Evolutionary conservation across 2,329 filamentous ascomycete species (phyloP), one percentile per base, ranked within the genome.

Genomic region (Stagonosporopsis vannaccii): DNA sequence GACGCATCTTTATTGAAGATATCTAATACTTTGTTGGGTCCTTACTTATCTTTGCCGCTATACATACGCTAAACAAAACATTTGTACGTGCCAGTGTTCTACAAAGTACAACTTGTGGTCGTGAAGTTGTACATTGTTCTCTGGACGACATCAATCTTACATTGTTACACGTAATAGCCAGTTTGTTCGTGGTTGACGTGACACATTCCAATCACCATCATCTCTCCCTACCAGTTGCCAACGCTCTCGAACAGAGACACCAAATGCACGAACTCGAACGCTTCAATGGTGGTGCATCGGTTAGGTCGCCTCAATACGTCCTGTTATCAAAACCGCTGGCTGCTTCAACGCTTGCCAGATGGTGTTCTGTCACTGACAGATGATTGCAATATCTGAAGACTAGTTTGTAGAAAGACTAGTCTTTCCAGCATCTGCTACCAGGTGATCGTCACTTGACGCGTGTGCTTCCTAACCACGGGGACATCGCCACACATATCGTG

Each of bases 181-280:
- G 44, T 6, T 23, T 5, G 23, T 41, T 30, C 37, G n/a, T 47
- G 25, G 23, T 47, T 51, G 17, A 47, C n/a, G 53, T 56, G 15
- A n/a, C 20, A 51, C 53, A 56, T 51, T 56, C 53, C 53, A 47
- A 51, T 47, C 42, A 56, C 23, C 17, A 25, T 43, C 48, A 48
- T 42, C 28, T 37, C 20, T 11, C 9, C 8, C 35, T 26, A 36
- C 11, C 30, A 15, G 41, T 6, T 51, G 19, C 25, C 28, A n/a
- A 30, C 17, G n/a, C 8, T 33, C 23, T 19, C 23, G 15, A 17
- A 9, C 15, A 17, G 12, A 22, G 20, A 41, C 32, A n/a, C 37
- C 30, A 26, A 15, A 19, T n/a, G 39, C 39, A 44, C 20, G 40
- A 44, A 25, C 30, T 49, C 26, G 28, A 49, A 39, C 39, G 23